phyloP scores from a whole-genome alignment of 495 filamentous ascomycete species.

The Chaetomidium leptoderma region DNA sequence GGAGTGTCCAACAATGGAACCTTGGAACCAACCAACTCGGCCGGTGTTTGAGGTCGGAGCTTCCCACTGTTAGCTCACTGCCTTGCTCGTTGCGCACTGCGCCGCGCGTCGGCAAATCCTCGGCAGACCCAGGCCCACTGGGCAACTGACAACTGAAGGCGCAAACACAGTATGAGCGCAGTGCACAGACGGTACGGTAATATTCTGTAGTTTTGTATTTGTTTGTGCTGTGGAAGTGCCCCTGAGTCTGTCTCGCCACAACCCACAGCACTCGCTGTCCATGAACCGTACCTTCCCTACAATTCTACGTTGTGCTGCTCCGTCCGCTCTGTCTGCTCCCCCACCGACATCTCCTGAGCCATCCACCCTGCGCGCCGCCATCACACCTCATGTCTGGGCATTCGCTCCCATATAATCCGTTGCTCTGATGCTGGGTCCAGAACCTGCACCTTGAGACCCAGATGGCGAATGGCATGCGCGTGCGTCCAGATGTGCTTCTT shows the following conservation, averaged over 20 bases:
- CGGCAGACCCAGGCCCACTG: too few relatives aligned
- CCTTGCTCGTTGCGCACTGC: slow-evolving; percentile 9
- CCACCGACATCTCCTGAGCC: neutral
- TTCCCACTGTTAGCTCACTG: neutral
- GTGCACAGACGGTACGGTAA: neutral
- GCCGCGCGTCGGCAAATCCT: slow-evolving; percentile 19
- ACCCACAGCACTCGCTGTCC: too few relatives aligned
- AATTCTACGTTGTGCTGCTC: too few relatives aligned
- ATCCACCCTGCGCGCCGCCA: neutral
- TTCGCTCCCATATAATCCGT: neutral
- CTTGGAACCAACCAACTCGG: slow-evolving; percentile 7
- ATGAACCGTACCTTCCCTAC: too few relatives aligned
- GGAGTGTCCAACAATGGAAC: neutral
- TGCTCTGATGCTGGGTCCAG: neutral
- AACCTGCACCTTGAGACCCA: slow-evolving; percentile 1
- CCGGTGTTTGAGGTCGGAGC: slow-evolving; percentile 9
- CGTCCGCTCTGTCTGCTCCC: too few relatives aligned
- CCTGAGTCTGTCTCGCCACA: too few relatives aligned
- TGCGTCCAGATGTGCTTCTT: neutral
- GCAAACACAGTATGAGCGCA: too few relatives aligned
- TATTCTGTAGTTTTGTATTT: too few relatives aligned
- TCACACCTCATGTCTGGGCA: neutral
- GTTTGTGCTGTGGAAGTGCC: too few relatives aligned
- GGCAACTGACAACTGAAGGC: too few relatives aligned
- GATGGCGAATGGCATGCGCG: neutral